Conservation (phyloP, 176 grass and related monocot species). For the Carex kokanica region DNA sequence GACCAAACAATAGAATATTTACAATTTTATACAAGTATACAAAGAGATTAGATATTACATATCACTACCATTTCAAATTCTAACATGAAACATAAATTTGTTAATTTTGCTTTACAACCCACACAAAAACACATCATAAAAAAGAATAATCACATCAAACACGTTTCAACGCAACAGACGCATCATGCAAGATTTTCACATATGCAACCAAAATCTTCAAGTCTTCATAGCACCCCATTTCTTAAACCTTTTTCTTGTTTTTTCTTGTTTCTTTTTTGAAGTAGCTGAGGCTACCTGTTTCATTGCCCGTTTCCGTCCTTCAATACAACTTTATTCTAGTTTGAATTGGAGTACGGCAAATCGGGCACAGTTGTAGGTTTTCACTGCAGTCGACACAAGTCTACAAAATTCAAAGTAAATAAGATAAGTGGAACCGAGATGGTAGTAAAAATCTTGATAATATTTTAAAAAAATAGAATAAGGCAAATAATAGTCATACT, state of each 20-base stretch:
- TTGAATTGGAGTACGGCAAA: conserved; percentile 35
- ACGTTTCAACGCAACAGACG: not conserved
- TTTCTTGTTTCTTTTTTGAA: no score
- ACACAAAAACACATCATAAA: not conserved
- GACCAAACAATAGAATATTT: not conserved
- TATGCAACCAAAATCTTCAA: no score
- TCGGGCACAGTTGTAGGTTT: conserved; percentile 33
- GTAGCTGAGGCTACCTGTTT: no score
- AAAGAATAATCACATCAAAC: not conserved
- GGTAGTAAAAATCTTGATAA: not conserved
- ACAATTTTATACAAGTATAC: not conserved
- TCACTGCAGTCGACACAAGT: conserved; percentile 36
- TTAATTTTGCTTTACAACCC: not conserved
- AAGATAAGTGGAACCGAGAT: not conserved
- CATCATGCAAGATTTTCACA: not conserved
- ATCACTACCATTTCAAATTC: not conserved
- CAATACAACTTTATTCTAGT: conserved; percentile 39
- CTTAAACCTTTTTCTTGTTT: no score
- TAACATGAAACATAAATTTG: not conserved
- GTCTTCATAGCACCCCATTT: not conserved
- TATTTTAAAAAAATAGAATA: not conserved
- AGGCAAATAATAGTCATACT: no score
- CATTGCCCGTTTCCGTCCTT: no score
- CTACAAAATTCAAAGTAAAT: conserved; percentile 16
- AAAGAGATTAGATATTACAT: not conserved